Percentiles rank a stretch among this genome's conserved stretches.
Evolutionary conservation across 805 yeast species (phyloP).

Genomic region (Jamesozyma spencerorum): DNA sequence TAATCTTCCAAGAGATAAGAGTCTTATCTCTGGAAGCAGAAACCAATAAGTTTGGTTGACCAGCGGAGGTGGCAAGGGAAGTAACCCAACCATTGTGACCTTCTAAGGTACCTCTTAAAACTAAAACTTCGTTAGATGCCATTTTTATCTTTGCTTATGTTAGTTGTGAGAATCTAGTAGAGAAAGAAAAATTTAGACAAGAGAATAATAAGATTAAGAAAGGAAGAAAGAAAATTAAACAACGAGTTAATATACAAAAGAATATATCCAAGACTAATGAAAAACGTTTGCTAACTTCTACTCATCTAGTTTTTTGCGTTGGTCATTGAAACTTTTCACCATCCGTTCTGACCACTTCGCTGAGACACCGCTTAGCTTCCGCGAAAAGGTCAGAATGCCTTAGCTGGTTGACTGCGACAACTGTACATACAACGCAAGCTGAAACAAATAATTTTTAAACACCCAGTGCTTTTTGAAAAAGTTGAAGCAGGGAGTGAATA

Average conservation of each 20-base stretch:
- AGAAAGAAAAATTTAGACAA: too few species aligned
- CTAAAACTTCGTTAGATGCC: constrained; percentile 89
- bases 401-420: not conserved
- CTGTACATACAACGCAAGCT: not conserved
- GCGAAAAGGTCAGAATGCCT: constrained; percentile 16
- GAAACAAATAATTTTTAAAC: not conserved
- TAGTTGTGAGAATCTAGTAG: too few species aligned
- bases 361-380: not conserved
- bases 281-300: too few species aligned
- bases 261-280: too few species aligned
- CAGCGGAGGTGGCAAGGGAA: constrained; percentile 93
- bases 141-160: constrained; percentile 30
- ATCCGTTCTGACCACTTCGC: constrained; percentile 23
- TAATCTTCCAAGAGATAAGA: constrained; percentile 94
- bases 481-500: too few species aligned
- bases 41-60: constrained; percentile 94
- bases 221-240: not conserved
- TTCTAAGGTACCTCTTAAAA: constrained; percentile 99
- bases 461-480: constrained; percentile 3
- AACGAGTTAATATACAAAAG: not conserved
- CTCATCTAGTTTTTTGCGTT: constrained; percentile 9
- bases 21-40: constrained; percentile 99
- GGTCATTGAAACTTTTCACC: constrained; percentile 14
- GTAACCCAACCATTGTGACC: constrained; percentile 98
- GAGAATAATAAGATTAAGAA: not conserved